Base-by-base conservation (phyloP, 306 rosid species). In the Crotalaria pallida region DNA sequence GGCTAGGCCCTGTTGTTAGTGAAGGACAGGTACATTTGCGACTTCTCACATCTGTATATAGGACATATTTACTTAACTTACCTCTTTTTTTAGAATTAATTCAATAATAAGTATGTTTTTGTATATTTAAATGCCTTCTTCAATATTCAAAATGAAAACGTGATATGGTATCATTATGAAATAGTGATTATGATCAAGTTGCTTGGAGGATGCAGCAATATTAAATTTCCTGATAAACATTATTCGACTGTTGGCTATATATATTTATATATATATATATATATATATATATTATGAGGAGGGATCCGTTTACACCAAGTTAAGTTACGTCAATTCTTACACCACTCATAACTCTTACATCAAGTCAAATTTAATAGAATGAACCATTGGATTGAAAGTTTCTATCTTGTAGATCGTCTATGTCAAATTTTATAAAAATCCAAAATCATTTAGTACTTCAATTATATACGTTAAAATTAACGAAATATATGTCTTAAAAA, bases 1-100 rank as follows among this genome's bases (percentile, higher is more conserved):
- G 88, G 85, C 92, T 91, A 74, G 97, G 97, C 24, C 96, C 97
- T 67, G 77, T 88, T 80, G 96, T 91, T 75, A 81, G 91, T 45
- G 78, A 75, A 58, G 92, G 85, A 48, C 97, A 91, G 92, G 97
- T 90, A 53, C 38, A 43, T 56, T 51, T 67, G 13, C 13, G 15
- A 18, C 75, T 70, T 66, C 31, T 51, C 24, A 33, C 69, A 71
- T 49, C 48, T 76, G 41, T 62, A 22, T 27, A 16, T 40, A 10
- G 29, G 17, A 55, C 18, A 34, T 49, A 5, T 65, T 3, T 31
- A 4, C 29, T 27, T 29, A 53, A 38, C 57, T 26, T 17, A 12
- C 19, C 19, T 6, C 18, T 11, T 67, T 48, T 48, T 10, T 9
- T 15, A 47, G 11, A 26, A 4, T 1, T n/a, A 26, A 13, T 8